A percentile compares a stretch with the other conserved stretches of the same genome.
Evolutionary conservation across 257 asterid genomes (phyloP).

Genomic region (Solanum pennellii): DNA sequence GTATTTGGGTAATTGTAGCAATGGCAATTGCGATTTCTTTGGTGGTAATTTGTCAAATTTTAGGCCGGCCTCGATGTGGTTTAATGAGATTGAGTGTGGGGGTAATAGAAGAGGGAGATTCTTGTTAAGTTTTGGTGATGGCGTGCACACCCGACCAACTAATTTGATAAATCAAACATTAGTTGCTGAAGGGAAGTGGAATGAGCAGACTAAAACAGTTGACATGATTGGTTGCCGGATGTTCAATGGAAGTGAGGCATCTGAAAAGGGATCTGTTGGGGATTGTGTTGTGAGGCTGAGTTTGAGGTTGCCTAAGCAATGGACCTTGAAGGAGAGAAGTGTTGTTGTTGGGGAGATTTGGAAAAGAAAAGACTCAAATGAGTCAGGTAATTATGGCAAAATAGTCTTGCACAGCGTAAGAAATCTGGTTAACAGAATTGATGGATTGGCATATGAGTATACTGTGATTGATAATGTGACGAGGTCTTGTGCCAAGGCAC

Average conservation of each 20-base stretch:
- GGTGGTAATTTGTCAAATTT: slow-evolving; percentile 23
- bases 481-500: slow-evolving; percentile 38
- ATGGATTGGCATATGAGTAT: slow-evolving; percentile 45
- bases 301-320: slow-evolving; percentile 55
- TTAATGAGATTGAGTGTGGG: slow-evolving; percentile 42
- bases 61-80: slow-evolving; percentile 30
- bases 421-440: slow-evolving; percentile 14
- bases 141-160: background rate
- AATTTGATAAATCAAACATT: slow-evolving; percentile 31
- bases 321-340: slow-evolving; percentile 65
- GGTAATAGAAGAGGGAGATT: slow-evolving; percentile 60
- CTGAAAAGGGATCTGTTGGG: slow-evolving; percentile 28
- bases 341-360: slow-evolving; percentile 63
- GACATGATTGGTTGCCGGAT: slow-evolving; percentile 80
- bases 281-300: slow-evolving; percentile 68
- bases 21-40: slow-evolving; percentile 50
- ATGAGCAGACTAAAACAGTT: slow-evolving; percentile 46
- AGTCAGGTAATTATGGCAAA: slow-evolving; percentile 50
- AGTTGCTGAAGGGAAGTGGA: slow-evolving; percentile 80
- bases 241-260: slow-evolving; percentile 34
- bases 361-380: slow-evolving; percentile 47
- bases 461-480: slow-evolving; percentile 40
- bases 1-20: slow-evolving; percentile 42
- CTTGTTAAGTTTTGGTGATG: slow-evolving; percentile 44
- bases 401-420: slow-evolving; percentile 30